phyloP scores from a whole-genome alignment of 148 eudicot genomes.

The Spergularia bocconei region DNA sequence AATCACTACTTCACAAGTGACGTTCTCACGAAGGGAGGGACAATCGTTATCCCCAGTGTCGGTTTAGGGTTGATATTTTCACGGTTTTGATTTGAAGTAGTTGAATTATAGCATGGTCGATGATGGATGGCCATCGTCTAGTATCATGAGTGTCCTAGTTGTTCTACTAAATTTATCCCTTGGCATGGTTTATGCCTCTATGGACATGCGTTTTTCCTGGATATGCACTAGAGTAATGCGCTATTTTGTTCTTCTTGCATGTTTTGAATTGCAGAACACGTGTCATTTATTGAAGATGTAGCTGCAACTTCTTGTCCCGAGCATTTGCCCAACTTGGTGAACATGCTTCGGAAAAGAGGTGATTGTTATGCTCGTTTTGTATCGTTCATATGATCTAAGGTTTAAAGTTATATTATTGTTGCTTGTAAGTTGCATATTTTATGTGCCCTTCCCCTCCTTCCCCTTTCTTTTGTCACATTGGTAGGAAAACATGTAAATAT shows the following conservation, averaged over 20 bases:
- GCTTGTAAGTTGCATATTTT: background rate
- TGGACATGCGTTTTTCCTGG: background rate
- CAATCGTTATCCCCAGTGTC: background rate
- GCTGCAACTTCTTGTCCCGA: slow-evolving; percentile 73
- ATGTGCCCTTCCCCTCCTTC: background rate
- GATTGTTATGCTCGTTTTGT: slow-evolving; percentile 11
- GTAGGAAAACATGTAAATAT: no score
- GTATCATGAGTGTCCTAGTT: background rate
- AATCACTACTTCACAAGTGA: background rate
- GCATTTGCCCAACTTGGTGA: slow-evolving; percentile 69
- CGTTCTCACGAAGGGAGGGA: background rate
- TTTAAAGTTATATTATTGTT: background rate
- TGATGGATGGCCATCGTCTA: background rate
- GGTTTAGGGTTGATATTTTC: background rate
- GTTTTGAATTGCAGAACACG: slow-evolving; percentile 57
- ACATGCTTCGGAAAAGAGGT: slow-evolving; percentile 87
- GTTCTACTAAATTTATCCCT: background rate
- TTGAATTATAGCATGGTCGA: background rate
- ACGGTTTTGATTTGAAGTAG: background rate
- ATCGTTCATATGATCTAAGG: background rate
- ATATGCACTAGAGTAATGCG: slow-evolving; percentile 2
- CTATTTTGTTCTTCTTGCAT: background rate
- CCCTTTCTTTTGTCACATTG: no score
- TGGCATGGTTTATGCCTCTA: background rate
- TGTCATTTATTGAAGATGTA: slow-evolving; percentile 75